Percentiles rank a stretch among this genome's conserved stretches.
Conservation (phyloP, 2,329 filamentous ascomycete species). For the Aspergillus awamori region DNA sequence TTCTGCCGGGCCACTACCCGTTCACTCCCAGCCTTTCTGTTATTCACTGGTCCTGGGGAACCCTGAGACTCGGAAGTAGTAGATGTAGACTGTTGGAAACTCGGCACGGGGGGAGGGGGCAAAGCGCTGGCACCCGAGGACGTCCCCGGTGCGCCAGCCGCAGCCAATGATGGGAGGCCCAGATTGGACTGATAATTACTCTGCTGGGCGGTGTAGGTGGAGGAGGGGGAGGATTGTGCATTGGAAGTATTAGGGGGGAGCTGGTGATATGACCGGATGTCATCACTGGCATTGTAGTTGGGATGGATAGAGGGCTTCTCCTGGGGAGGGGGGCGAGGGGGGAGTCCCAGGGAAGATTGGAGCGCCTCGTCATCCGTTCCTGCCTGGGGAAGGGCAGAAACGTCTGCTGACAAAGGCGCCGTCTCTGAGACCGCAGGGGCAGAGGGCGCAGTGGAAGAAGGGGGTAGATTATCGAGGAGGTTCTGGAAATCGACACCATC, state of each 20-base stretch:
- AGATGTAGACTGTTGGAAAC: slow-evolving; percentile 40
- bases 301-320: slow-evolving; percentile 44
- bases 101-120: slow-evolving; percentile 45
- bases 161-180: slow-evolving; percentile 27
- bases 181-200: slow-evolving; percentile 40
- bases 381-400: slow-evolving; percentile 33
- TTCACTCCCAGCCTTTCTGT: slow-evolving; percentile 32
- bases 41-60: slow-evolving; percentile 21
- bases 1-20: slow-evolving; percentile 26
- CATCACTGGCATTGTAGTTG: slow-evolving; percentile 42
- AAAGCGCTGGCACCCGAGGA: slow-evolving; percentile 38
- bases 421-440: slow-evolving; percentile 29
- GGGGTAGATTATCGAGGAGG: slow-evolving; percentile 52
- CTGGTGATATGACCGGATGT: slow-evolving; percentile 45
- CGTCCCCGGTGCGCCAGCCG: slow-evolving; percentile 41
- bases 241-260: slow-evolving; percentile 34
- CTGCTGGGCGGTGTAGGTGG: slow-evolving; percentile 35
- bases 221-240: slow-evolving; percentile 19
- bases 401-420: slow-evolving; percentile 29
- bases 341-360: slow-evolving; percentile 43
- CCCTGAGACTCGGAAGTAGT: slow-evolving; percentile 29
- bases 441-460: slow-evolving; percentile 34
- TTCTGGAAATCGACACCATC: slow-evolving; percentile 52
- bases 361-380: slow-evolving; percentile 32
- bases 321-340: slow-evolving; percentile 50